Conservation (phyloP, 345 rosid species). For the Cardiospermum halicacabum region DNA sequence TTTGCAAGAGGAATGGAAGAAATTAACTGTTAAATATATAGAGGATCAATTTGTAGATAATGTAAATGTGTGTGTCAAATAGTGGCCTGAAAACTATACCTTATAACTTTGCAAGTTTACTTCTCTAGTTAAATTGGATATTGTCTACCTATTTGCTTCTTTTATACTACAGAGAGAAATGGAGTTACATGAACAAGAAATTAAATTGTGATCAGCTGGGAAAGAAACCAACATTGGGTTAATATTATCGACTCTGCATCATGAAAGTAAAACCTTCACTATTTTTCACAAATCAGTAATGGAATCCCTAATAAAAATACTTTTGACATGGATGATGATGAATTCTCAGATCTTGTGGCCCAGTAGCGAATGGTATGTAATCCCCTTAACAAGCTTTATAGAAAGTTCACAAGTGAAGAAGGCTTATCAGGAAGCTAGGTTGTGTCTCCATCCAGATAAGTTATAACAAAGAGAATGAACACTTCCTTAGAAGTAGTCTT, state of each 20-base stretch:
- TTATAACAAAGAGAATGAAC: slow-evolving; percentile 82
- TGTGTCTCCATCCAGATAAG: slow-evolving; percentile 93
- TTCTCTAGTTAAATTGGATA: not conserved
- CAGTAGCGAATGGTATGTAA: slow-evolving; percentile 61
- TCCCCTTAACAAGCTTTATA: slow-evolving; percentile 47
- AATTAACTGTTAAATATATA: slow-evolving; percentile 38
- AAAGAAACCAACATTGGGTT: slow-evolving; percentile 65
- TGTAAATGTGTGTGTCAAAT: no score
- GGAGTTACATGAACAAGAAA: slow-evolving; percentile 57
- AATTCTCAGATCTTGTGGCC: slow-evolving; percentile 72
- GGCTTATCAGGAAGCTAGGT: slow-evolving; percentile 88
- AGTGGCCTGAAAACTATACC: not conserved
- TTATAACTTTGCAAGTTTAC: no score
- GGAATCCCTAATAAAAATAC: not conserved
- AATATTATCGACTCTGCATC: slow-evolving; percentile 77
- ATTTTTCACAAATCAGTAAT: not conserved
- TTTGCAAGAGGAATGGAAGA: slow-evolving; percentile 38
- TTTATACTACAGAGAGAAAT: slow-evolving; percentile 41
- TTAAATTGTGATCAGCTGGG: slow-evolving; percentile 67
- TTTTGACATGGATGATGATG: not conserved
- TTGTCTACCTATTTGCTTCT: not conserved
- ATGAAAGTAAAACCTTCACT: slow-evolving; percentile 36
- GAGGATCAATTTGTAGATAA: slow-evolving; percentile 25
- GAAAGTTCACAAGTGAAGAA: slow-evolving; percentile 79
- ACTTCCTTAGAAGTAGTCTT: slow-evolving; percentile 61